Conservation (phyloP, 345 rosid genomes). For the Ailanthus altissimus region DNA sequence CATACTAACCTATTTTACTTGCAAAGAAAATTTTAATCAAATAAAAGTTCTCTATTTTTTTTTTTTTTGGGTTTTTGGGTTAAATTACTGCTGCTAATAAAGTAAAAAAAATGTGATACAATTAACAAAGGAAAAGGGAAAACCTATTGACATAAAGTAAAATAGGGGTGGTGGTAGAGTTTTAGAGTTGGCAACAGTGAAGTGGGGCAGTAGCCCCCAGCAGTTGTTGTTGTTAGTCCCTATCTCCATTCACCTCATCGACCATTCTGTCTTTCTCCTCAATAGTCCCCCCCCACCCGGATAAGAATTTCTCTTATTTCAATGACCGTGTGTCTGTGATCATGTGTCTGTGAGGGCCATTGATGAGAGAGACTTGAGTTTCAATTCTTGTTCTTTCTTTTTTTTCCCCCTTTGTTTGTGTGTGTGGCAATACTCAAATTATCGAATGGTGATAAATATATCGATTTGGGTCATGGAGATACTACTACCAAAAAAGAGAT, state of each 20-base stretch:
- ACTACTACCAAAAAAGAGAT: neutral
- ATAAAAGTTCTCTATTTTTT: too few relatives aligned
- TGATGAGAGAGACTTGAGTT: neutral
- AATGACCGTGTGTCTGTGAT: neutral
- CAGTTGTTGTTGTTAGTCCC: neutral
- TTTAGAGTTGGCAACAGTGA: constrained; percentile 3
- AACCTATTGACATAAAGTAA: constrained; percentile 4
- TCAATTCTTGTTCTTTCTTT: neutral
- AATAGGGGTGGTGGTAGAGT: neutral
- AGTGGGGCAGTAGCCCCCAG: constrained; percentile 12
- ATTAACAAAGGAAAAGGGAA: neutral
- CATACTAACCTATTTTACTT: too few relatives aligned
- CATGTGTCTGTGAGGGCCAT: constrained; percentile 15
- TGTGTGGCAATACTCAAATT: neutral
- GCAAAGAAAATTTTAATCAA: too few relatives aligned
- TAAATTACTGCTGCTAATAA: neutral
- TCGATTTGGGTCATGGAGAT: neutral
- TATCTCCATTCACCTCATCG: neutral
- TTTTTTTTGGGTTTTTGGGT: too few relatives aligned
- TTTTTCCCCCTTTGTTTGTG: neutral
- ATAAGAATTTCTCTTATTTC: neutral
- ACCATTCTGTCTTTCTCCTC: neutral
- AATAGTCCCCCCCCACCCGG: neutral
- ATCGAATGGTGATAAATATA: neutral
- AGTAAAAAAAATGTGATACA: neutral